Percentiles rank a stretch among this genome's conserved stretches.
phyloP scores from a whole-genome alignment of 2,329 filamentous ascomycete genomes.

The Talaromyces sp. region DNA sequence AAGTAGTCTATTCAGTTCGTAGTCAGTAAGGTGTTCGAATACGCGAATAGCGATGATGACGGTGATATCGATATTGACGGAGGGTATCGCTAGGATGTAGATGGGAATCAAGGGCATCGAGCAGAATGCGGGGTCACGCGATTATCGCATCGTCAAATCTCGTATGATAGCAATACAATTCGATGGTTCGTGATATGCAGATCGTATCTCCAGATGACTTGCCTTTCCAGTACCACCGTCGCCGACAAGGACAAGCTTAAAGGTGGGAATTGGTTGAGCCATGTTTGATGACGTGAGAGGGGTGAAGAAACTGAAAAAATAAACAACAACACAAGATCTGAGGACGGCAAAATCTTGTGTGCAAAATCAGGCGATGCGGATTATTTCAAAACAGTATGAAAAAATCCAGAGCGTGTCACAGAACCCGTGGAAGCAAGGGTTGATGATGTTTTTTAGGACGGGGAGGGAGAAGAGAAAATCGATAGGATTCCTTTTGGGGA shows the following conservation, averaged over 20 bases:
- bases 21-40: constrained; percentile 4
- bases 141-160: constrained; percentile 12
- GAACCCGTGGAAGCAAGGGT: constrained; percentile 25
- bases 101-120: not conserved
- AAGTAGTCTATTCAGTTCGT: constrained; percentile 71
- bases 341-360: constrained; percentile 20
- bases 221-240: constrained; percentile 99
- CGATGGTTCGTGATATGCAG: not conserved
- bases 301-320: constrained; percentile 14
- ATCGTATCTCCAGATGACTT: constrained; percentile 36
- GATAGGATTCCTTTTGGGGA: constrained; percentile 25
- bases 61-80: not conserved
- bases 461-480: constrained; percentile 20
- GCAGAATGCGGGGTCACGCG: constrained; percentile 16
- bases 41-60: not conserved
- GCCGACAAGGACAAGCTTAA: constrained; percentile 99
- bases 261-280: constrained; percentile 70
- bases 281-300: constrained; percentile 48
- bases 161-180: not conserved
- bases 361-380: constrained; percentile 25
- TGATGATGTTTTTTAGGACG: constrained; percentile 20
- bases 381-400: constrained; percentile 8
- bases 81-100: not conserved
- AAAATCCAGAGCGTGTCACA: constrained; percentile 20
- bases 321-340: constrained; percentile 18